Evolutionary conservation across 148 eudicot species (phyloP).

Genomic region (Rhododendron simsii): DNA sequence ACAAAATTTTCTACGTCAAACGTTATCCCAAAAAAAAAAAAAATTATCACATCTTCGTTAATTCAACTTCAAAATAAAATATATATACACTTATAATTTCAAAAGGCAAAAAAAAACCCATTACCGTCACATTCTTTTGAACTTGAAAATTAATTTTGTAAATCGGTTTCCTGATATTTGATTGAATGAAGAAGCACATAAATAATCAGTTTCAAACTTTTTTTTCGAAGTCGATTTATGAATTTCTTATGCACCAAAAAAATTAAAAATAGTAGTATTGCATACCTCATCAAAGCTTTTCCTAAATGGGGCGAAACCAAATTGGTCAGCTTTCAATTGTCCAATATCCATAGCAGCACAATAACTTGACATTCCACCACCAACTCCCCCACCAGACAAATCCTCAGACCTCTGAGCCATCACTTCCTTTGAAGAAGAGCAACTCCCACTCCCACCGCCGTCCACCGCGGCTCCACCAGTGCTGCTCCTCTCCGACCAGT

Average conservation of each 20-base stretch:
- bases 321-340: conserved; percentile 63
- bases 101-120: not conserved
- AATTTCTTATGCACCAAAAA: not conserved
- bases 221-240: not conserved
- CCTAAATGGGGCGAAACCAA: conserved; percentile 56
- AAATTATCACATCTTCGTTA: not conserved
- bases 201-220: not conserved
- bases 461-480: conserved; percentile 27
- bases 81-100: not conserved
- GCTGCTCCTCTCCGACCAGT: conserved; percentile 40
- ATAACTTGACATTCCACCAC: conserved; percentile 37
- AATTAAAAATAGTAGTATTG: not conserved
- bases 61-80: not conserved
- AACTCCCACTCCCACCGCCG: conserved; percentile 47
- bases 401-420: conserved; percentile 40
- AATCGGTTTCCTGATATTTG: not conserved
- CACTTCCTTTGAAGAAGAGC: conserved; percentile 59
- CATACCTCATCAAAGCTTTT: conserved; percentile 70
- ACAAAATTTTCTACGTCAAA: not conserved
- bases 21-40: not conserved
- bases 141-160: not conserved
- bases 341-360: conserved; percentile 54
- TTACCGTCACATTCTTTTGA: not conserved
- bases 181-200: not conserved
- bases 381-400: conserved; percentile 28